phyloP scores from a whole-genome alignment of 73 alveolate species.

The Durusdinium trenchii region DNA sequence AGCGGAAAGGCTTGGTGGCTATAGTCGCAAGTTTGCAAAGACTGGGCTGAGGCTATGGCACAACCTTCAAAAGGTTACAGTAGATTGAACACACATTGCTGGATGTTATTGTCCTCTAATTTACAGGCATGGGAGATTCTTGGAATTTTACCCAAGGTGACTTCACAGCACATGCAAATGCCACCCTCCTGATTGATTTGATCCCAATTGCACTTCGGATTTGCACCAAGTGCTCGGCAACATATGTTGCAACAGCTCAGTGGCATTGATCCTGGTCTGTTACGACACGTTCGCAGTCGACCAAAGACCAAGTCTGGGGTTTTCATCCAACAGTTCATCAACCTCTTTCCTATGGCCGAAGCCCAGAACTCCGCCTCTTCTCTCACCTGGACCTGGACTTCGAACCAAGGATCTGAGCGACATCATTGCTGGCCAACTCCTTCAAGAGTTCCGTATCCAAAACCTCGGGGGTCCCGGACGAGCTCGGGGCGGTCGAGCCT shows the following conservation, averaged over 20 bases:
- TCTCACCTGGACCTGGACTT: too few species aligned
- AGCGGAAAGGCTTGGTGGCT: background rate
- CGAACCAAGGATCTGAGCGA: background rate
- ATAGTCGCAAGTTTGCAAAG: background rate
- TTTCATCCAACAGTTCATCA: too few species aligned
- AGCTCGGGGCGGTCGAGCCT: too few species aligned
- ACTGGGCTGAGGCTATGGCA: background rate
- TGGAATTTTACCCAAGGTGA: background rate
- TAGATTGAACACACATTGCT: background rate
- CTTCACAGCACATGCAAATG: background rate
- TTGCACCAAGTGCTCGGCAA: background rate
- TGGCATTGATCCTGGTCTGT: background rate
- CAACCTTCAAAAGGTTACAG: background rate
- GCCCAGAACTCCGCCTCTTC: too few species aligned
- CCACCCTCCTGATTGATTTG: background rate
- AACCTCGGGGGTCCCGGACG: too few species aligned
- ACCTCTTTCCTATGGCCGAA: too few species aligned
- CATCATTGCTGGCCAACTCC: background rate
- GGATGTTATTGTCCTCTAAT: background rate
- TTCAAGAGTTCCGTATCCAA: background rate
- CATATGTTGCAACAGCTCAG: background rate
- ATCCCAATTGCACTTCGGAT: background rate
- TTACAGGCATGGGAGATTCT: background rate
- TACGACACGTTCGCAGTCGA: too few species aligned
- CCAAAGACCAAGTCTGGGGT: too few species aligned